Base-by-base conservation (phyloP, 176 grass and related monocot genomes). In the Coix lacrymajobi region DNA sequence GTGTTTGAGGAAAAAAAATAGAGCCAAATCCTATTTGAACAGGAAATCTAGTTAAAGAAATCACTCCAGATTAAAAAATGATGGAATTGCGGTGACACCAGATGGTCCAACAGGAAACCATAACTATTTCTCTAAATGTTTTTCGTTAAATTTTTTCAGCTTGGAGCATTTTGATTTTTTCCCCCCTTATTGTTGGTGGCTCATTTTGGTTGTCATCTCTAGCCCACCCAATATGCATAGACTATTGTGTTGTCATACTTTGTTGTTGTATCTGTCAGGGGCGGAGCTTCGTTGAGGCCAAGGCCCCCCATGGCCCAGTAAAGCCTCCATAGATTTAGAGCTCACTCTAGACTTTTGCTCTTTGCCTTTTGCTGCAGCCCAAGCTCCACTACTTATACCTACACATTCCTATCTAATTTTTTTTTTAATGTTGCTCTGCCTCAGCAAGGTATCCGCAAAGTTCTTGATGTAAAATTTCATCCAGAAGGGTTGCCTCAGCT, bases 381-480 rank as follows among this genome's bases (percentile, higher is more conserved):
- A 52, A 52, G 49, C 49, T 52, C 19, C 49, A 52, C 49, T 20
- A 22, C 51, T 28, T 71, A 15, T 39, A 78, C 29, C 54, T 86
- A 49, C 43, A 66, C 32, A 72, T 71, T 33, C 74, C 7, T 77
- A 46, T 74, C 71, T 58, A 62, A 54, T 49, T 8, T 69, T 43
- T 43, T 51, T 82, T 78, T 36, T 58, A 26, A 30, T 87, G 52
- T 85, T 90, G 26, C 54, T 51, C 69, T 78, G 32, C 28, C 45
- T 66, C 93, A 98, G 96, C 96, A 93, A 98, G 92, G 88, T 86
- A 72, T 89, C 76, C 90, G 90, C 74, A 98, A 95, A 88, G 90
- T 98, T 90, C 84, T 95, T 83, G 89, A 98, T 87, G 96, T 98
- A 66, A 98, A 87, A 67, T 95, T 98, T 89, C 96, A 95, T 79